Base-by-base conservation (phyloP, 495 filamentous ascomycete genomes). In the Baudoinia panamericana region DNA sequence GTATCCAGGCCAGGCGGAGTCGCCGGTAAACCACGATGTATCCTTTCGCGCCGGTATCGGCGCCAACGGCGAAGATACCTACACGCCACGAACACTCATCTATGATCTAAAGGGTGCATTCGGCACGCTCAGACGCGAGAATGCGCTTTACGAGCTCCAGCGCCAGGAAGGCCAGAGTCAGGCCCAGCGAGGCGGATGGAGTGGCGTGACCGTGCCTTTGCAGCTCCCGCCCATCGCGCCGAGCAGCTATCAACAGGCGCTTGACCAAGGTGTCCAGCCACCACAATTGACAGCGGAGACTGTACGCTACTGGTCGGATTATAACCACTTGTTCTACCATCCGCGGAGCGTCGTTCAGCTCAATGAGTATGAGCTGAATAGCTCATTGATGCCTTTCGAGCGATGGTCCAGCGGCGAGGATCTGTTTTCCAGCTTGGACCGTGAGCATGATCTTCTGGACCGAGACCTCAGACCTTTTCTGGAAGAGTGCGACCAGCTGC, bases 261-360 rank as follows among this genome's bases (percentile, higher is more conserved):
- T 97, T 23, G 81, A 93, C 46, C 56, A 65, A 42, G 84, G 82
- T 19, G 58, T 75, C 30, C 47, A 65, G 2, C 76, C 82, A 1
- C 63, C 75, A 1, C 62, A 63, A 13, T 70, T 93, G 12, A 79
- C 67, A 2, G 68, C 79, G 0, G 65, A 72, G 22, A 71, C 76
- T 2, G 80, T 96, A 15, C 78, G 83, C 22, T 96, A 84, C 64
- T 97, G 92, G 87, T 93, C 85, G 11, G 90, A 97, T 60, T 96
- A 82, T 61, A 86, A 81, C 47, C 74, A 84, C 20, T 68, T 93
- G 11, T 96, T 77, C 61, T 96, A 84, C 57, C 87, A 99, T 56
- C 90, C 90, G 2, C 76, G 76, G 27, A 94, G 86, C 4, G 72
- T 93, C 26, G 68, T 93, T 6, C 87, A 88, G 54, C 62, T 94